Evolutionary conservation across 192 early-diverging fungal genomes (phyloP).

Genomic region (Coemansia sp.): DNA sequence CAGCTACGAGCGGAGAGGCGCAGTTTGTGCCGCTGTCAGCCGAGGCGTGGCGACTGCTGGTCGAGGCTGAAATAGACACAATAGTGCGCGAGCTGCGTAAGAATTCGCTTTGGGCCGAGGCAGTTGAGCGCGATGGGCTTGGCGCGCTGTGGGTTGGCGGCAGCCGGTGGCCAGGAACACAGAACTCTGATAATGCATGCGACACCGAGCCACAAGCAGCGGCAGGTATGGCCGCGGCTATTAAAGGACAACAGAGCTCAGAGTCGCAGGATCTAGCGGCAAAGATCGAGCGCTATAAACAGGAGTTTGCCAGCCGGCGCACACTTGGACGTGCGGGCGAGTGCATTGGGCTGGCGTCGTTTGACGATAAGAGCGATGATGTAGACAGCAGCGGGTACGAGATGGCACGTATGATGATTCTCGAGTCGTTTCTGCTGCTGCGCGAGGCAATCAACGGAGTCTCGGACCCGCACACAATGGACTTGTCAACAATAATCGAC

Average conservation of each 20-base stretch:
- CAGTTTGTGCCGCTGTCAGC: constrained; percentile 21
- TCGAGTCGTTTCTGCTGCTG: constrained; percentile 44
- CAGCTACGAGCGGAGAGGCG: not conserved
- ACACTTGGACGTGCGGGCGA: constrained; percentile 45
- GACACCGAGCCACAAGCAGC: not conserved
- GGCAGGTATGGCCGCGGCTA: not conserved
- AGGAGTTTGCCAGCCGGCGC: constrained; percentile 38
- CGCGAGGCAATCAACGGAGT: constrained; percentile 46
- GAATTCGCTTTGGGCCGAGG: constrained; percentile 48
- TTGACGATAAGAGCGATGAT: constrained; percentile 36
- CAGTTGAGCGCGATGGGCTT: constrained; percentile 41
- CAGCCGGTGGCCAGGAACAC: constrained; percentile 38
- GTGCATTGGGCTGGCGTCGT: constrained; percentile 45
- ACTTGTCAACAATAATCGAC: constrained; percentile 71
- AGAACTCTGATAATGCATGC: not conserved
- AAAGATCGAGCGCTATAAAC: constrained; percentile 22
- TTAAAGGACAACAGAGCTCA: not conserved
- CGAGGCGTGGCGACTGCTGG: constrained; percentile 49
- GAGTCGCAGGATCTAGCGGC: not conserved
- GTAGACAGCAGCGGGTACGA: constrained; percentile 26
- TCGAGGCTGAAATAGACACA: constrained; percentile 52
- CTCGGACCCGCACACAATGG: constrained; percentile 61
- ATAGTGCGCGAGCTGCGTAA: constrained; percentile 55
- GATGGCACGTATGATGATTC: constrained; percentile 30
- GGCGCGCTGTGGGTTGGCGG: constrained; percentile 55